phyloP scores from a whole-genome alignment of 2,329 filamentous ascomycete species.

The Diaporthe longicolla region DNA sequence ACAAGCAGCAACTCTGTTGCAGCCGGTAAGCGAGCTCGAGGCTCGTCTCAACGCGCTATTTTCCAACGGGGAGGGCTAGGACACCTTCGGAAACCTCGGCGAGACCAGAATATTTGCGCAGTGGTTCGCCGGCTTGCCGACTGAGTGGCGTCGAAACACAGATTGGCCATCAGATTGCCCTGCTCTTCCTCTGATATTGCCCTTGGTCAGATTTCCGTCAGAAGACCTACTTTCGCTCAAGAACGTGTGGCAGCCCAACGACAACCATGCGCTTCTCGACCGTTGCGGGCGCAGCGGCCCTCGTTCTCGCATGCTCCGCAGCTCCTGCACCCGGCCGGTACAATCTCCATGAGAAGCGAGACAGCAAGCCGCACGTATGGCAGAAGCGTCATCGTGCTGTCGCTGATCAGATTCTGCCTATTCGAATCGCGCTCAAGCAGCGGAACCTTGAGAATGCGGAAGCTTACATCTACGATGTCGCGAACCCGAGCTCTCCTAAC shows the following conservation, averaged over 20 bases:
- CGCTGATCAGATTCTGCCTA: constrained; percentile 38
- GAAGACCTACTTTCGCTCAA: too few species aligned
- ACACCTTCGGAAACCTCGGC: too few species aligned
- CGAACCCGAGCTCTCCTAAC: constrained; percentile 38
- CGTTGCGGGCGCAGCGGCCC: constrained; percentile 27
- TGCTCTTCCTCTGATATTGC: not conserved
- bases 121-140: too few species aligned
- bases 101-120: too few species aligned
- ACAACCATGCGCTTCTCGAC: constrained; percentile 34
- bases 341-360: constrained; percentile 40
- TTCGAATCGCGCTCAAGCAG: constrained; percentile 38
- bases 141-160: too few species aligned
- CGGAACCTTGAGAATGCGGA: constrained; percentile 38
- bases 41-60: too few species aligned
- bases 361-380: constrained; percentile 35
- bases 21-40: too few species aligned
- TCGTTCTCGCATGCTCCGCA: constrained; percentile 27
- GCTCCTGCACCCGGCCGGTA: constrained; percentile 34
- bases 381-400: constrained; percentile 33
- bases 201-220: too few species aligned
- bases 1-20: too few species aligned
- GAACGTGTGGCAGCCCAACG: too few species aligned
- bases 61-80: too few species aligned
- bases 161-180: too few species aligned
- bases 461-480: constrained; percentile 36